Evolutionary conservation across 306 rosid genomes (phyloP).

Genomic region (Arachis stenosperma): DNA sequence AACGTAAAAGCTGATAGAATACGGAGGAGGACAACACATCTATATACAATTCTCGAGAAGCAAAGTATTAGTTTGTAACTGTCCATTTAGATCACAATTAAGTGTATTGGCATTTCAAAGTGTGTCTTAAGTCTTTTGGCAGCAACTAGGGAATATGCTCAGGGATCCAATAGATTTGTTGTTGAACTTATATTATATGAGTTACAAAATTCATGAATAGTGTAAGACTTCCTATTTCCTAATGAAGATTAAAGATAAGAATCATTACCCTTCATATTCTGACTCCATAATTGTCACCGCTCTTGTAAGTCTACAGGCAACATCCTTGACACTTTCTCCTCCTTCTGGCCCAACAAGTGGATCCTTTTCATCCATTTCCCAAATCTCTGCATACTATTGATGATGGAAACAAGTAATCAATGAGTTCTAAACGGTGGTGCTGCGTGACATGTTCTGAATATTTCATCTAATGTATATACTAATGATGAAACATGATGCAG

Average conservation of each 20-base stretch:
- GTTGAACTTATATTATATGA: not conserved
- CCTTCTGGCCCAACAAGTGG: constrained; percentile 74
- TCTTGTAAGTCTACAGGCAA: constrained; percentile 70
- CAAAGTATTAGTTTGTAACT: constrained; percentile 14
- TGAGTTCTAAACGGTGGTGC: constrained; percentile 6
- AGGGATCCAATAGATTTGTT: constrained; percentile 6
- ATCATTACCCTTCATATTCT: constrained; percentile 72
- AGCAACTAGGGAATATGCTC: not conserved
- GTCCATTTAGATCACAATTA: constrained; percentile 3
- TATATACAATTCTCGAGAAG: not conserved
- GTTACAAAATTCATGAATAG: not conserved
- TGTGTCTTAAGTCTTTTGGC: not conserved
- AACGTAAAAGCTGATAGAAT: constrained; percentile 9
- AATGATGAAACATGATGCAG: constrained; percentile 6
- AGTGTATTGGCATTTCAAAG: constrained; percentile 1
- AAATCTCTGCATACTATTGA: constrained; percentile 65
- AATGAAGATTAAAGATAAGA: constrained; percentile 17
- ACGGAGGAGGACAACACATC: constrained; percentile 22
- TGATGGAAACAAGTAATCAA: constrained; percentile 26
- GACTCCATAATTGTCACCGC: constrained; percentile 64
- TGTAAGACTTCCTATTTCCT: not conserved
- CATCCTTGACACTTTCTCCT: constrained; percentile 92
- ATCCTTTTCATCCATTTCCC: constrained; percentile 81
- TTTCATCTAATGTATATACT: constrained; percentile 2
- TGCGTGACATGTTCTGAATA: not conserved